phyloP scores from a whole-genome alignment of 2,329 filamentous ascomycete species.

The Aspergillus fumigatus region DNA sequence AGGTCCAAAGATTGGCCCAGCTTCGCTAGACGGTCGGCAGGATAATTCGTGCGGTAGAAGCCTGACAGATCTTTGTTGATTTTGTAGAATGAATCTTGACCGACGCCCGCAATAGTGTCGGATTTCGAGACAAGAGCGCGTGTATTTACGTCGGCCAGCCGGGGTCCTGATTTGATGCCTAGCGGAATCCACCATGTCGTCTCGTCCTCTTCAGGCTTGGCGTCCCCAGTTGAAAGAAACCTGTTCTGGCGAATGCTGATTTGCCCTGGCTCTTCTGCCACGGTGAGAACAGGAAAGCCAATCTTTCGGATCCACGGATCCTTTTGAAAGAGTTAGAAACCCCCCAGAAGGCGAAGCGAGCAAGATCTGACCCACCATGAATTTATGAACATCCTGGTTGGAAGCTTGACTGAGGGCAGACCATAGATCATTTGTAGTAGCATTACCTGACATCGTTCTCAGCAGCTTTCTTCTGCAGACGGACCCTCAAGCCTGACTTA shows the following conservation, averaged over 20 bases:
- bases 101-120: slow-evolving; percentile 61
- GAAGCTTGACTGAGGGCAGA: slow-evolving; percentile 80
- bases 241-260: slow-evolving; percentile 79
- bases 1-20: slow-evolving; percentile 72
- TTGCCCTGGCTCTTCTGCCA: slow-evolving; percentile 77
- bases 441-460: slow-evolving; percentile 51
- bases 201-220: slow-evolving; percentile 82
- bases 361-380: slow-evolving; percentile 60
- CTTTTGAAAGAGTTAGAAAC: slow-evolving; percentile 24
- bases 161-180: slow-evolving; percentile 70
- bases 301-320: slow-evolving; percentile 93
- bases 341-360: background rate
- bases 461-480: background rate
- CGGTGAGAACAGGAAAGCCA: slow-evolving; percentile 84
- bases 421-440: slow-evolving; percentile 90
- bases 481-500: slow-evolving; percentile 27
- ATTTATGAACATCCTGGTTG: slow-evolving; percentile 73
- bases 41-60: slow-evolving; percentile 91
- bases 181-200: slow-evolving; percentile 96
- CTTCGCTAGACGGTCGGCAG: slow-evolving; percentile 73
- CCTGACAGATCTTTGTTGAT: slow-evolving; percentile 85
- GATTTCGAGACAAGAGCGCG: slow-evolving; percentile 71
- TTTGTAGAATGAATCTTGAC: slow-evolving; percentile 83
- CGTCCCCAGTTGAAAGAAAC: slow-evolving; percentile 88
- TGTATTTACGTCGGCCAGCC: slow-evolving; percentile 58